Evolutionary conservation across 768 basidiomycete species (phyloP).

Genomic region (Fistulinella prunicolor): DNA sequence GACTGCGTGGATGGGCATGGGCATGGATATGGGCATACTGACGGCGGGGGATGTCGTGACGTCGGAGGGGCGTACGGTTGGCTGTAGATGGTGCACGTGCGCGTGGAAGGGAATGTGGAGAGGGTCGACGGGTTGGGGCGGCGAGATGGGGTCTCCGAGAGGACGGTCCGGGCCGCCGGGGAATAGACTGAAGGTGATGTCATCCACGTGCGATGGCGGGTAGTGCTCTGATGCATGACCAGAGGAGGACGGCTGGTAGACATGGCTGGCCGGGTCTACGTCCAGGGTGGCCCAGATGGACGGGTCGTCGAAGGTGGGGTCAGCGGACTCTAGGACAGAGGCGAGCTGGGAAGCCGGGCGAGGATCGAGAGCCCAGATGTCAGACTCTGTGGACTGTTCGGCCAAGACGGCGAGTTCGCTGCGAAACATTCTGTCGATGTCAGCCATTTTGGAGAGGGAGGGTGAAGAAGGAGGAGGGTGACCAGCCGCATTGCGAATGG

Average conservation of each 20-base stretch:
- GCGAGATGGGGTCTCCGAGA: conserved; percentile 3
- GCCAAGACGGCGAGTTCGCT: conserved; percentile 17
- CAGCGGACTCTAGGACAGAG: not conserved
- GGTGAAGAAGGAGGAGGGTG: not conserved
- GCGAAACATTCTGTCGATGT: conserved; percentile 25
- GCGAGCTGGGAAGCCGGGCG: too few species aligned
- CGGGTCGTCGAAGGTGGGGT: not conserved
- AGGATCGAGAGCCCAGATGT: conserved; percentile 6
- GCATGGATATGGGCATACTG: not conserved
- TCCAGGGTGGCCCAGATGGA: conserved; percentile 6
- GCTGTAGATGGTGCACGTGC: conserved; percentile 3
- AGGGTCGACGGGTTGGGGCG: not conserved
- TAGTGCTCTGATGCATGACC: not conserved
- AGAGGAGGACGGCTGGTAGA: not conserved
- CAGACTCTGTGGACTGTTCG: conserved; percentile 2
- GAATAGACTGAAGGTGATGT: conserved; percentile 10
- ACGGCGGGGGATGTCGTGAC: conserved; percentile 3
- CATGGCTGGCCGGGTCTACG: not conserved
- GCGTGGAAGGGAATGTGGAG: not conserved
- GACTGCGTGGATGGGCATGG: not conserved
- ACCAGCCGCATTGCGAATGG: conserved; percentile 16
- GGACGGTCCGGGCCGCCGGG: conserved; percentile 1
- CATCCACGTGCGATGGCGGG: not conserved
- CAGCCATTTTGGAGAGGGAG: conserved; percentile 13
- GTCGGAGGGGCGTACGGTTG: conserved; percentile 26